Conservation (phyloP, 148 eudicot species). For the Fagopyrum esculentum region DNA sequence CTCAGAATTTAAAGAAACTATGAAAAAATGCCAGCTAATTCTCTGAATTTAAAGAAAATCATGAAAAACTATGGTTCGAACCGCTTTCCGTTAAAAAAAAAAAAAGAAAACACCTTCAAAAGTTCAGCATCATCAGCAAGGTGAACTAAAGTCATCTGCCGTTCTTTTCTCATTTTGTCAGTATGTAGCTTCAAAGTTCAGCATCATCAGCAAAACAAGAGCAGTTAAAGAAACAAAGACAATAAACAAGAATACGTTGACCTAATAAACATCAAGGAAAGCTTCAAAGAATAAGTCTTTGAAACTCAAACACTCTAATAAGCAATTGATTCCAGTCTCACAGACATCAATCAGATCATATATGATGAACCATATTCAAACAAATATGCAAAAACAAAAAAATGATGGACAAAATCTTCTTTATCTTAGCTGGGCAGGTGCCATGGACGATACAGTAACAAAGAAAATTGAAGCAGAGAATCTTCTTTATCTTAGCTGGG, state of each 20-base stretch:
- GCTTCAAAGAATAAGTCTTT: neutral
- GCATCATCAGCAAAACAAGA: neutral
- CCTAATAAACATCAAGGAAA: neutral
- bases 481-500: too few species aligned
- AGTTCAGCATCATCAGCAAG: too few species aligned
- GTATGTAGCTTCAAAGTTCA: conserved; percentile 5
- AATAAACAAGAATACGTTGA: neutral
- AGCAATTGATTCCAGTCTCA: neutral
- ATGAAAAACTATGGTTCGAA: too few species aligned
- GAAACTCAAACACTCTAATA: neutral
- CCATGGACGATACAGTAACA: neutral
- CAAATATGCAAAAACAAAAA: neutral
- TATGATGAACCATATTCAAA: neutral
- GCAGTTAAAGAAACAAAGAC: neutral
- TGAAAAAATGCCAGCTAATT: too few species aligned
- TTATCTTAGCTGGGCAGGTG: neutral
- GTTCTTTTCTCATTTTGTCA: too few species aligned
- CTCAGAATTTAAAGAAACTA: too few species aligned
- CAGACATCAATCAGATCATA: neutral
- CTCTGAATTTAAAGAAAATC: too few species aligned
- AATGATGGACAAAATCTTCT: neutral
- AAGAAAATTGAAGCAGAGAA: neutral
- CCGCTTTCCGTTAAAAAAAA: too few species aligned
- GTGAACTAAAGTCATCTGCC: too few species aligned
- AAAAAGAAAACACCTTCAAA: too few species aligned